phyloP scores from a whole-genome alignment of 2,329 filamentous ascomycete genomes.

The Corniculantispora saksenae region DNA sequence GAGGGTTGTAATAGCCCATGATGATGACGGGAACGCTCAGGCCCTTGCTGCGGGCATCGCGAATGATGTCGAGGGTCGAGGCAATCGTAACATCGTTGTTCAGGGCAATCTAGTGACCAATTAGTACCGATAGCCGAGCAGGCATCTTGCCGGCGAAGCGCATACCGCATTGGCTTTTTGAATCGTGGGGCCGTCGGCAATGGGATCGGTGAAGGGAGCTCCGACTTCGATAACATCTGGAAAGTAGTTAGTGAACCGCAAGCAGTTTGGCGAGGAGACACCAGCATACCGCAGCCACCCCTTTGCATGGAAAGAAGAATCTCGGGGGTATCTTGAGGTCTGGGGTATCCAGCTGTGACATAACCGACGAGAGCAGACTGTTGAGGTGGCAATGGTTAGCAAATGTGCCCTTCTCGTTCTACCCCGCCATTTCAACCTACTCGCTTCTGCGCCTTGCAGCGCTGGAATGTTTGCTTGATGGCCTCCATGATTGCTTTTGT shows the following conservation, averaged over 20 bases:
- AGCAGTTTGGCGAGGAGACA: neutral
- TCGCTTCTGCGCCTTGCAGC: constrained; percentile 60
- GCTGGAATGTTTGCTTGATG: constrained; percentile 60
- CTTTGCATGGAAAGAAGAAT: constrained; percentile 88
- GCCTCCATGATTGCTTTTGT: constrained; percentile 50
- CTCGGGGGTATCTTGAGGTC: constrained; percentile 76
- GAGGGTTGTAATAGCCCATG: constrained; percentile 99
- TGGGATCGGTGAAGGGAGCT: constrained; percentile 95
- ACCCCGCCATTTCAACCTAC: constrained; percentile 41
- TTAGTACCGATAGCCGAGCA: neutral
- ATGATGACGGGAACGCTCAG: constrained; percentile 81
- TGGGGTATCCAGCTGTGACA: constrained; percentile 92
- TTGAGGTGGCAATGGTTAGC: constrained; percentile 27
- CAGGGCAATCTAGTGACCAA: constrained; percentile 60
- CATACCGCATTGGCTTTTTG: constrained; percentile 87
- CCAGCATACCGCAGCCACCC: constrained; percentile 76
- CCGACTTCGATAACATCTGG: constrained; percentile 90
- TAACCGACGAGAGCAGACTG: constrained; percentile 90
- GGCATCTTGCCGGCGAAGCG: neutral
- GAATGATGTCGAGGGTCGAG: constrained; percentile 79
- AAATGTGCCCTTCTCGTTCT: neutral
- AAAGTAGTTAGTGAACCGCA: constrained; percentile 9
- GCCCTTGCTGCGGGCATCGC: constrained; percentile 74
- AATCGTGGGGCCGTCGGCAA: constrained; percentile 95
- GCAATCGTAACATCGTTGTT: constrained; percentile 84